phyloP scores from a whole-genome alignment of 495 filamentous ascomycete species.

The Lophiostoma macrostomum region DNA sequence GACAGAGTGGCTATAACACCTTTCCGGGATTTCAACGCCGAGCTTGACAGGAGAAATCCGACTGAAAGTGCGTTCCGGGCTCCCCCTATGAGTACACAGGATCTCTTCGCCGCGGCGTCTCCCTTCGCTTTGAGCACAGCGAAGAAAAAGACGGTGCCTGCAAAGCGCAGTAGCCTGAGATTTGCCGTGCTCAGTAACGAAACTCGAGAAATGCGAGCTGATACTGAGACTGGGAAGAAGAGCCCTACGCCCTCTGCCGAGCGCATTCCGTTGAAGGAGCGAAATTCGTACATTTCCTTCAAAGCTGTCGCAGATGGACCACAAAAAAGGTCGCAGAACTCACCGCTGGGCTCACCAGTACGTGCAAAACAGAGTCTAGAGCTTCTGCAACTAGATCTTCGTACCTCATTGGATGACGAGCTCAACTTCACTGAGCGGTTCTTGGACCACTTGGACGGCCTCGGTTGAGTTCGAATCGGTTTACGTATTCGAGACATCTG shows the following conservation, averaged over 20 bases:
- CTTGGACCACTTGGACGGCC: slow-evolving; percentile 11
- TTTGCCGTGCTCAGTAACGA: slow-evolving; percentile 23
- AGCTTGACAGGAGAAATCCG: slow-evolving; percentile 2
- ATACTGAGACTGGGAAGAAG: not conserved
- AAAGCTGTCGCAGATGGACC: not conserved
- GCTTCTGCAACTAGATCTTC: slow-evolving; percentile 11
- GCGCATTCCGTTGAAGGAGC: slow-evolving; percentile 18
- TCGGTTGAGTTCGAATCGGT: slow-evolving; percentile 7
- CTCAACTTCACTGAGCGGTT: slow-evolving; percentile 17
- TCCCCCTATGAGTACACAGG: slow-evolving; percentile 30
- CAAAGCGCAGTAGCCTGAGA: slow-evolving; percentile 17
- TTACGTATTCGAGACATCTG: too few species aligned
- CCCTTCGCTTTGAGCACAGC: slow-evolving; percentile 33
- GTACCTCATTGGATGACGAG: slow-evolving; percentile 7
- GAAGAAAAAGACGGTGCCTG: slow-evolving; percentile 27
- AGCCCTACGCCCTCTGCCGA: slow-evolving; percentile 19
- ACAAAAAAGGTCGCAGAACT: slow-evolving; percentile 19
- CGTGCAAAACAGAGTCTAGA: not conserved
- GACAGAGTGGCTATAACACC: slow-evolving; percentile 17
- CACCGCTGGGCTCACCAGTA: not conserved
- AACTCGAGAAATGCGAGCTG: not conserved
- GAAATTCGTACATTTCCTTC: slow-evolving; percentile 6
- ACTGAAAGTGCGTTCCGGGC: not conserved
- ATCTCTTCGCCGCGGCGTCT: slow-evolving; percentile 31
- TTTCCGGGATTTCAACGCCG: slow-evolving; percentile 27